These are phyloP conservation scores for Aureobasidium namibiae DNA, from an alignment of 2,329 filamentous ascomycete species.

Conservation along the genomic window DNA sequence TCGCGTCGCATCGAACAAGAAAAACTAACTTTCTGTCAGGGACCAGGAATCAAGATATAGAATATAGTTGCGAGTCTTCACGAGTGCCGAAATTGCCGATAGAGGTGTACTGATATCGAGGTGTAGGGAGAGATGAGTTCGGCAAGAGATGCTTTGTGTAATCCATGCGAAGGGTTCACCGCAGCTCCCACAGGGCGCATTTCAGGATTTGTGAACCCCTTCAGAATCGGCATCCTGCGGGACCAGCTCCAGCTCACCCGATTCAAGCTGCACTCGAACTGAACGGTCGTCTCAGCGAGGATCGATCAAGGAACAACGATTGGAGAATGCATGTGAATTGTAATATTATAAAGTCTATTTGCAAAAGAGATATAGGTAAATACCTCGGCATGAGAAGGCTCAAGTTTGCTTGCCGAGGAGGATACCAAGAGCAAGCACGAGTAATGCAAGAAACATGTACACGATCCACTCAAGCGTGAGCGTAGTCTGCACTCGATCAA, in stretches of 20 bases:
- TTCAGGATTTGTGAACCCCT: not conserved
- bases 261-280: not conserved
- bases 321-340: no score
- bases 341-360: conserved; percentile 5
- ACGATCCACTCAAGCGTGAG: not conserved
- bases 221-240: not conserved
- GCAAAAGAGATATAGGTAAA: not conserved
- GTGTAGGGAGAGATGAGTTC: not conserved
- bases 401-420: not conserved
- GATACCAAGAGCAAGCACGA: not conserved
- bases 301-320: not conserved
- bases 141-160: not conserved
- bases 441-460: conserved; percentile 3
- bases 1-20: not conserved
- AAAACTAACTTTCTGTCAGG: not conserved
- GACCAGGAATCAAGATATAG: no score
- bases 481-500: conserved; percentile 1
- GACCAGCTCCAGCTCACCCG: not conserved
- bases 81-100: not conserved
- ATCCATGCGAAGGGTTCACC: not conserved
- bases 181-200: not conserved
- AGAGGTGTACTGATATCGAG: no score
- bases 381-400: not conserved
- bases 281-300: not conserved
- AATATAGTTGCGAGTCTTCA: not conserved